Evolutionary conservation across 1,284 basidiomycete genomes (phyloP), one percentile per base, ranked within the genome.

Genomic region (Cryptococcus sp.): DNA sequence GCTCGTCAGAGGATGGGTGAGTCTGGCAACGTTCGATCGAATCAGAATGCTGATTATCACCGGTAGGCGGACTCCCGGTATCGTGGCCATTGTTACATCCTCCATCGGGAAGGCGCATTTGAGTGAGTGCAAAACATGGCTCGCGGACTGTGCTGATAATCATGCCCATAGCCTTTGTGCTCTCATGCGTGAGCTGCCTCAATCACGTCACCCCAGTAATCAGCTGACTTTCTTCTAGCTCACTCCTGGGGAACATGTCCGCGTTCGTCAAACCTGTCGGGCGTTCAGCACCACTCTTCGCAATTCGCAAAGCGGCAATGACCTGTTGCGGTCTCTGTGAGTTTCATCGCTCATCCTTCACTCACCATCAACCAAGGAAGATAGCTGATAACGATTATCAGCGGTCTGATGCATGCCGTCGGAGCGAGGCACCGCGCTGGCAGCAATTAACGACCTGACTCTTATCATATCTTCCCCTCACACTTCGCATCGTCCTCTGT

Each of bases 401-500:
- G 57, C 6, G 57, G 57, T 35, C 41, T 59, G 8, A 59, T 59
- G 50, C 57, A 59, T 27, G 49, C 57, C 16, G 39, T 48, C 20
- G 57, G 57, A n/a, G 35, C 44, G 8, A 54, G 57, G 44, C 48
- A 59, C 44, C 57, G 57, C 35, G 57, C 48, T 6, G 57, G 57
- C 22, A 59, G 53, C 48, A 40, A 41, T 13, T 59, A 44, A 31
- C 23, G 19, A 15, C 48, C 31, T 38, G 23, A 7, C 19, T 47
- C 15, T 27, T 19, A 13, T 47, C 22, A 47, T 38, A 17, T 31
- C 39, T 20, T 40, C 39, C n/a, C 13, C 38, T 25, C 22, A 19
- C 19, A 45, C 94, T 91, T 13, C 87, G 87, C n/a, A 85, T 84
- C 5, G 92, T 92, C 47, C 91, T 94, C 31, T 35, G 31, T 35